Evolutionary conservation across 2,329 filamentous ascomycete species (phyloP), one percentile per base, ranked within the genome.

Genomic region (Aaosphaeria pasadenensis): DNA sequence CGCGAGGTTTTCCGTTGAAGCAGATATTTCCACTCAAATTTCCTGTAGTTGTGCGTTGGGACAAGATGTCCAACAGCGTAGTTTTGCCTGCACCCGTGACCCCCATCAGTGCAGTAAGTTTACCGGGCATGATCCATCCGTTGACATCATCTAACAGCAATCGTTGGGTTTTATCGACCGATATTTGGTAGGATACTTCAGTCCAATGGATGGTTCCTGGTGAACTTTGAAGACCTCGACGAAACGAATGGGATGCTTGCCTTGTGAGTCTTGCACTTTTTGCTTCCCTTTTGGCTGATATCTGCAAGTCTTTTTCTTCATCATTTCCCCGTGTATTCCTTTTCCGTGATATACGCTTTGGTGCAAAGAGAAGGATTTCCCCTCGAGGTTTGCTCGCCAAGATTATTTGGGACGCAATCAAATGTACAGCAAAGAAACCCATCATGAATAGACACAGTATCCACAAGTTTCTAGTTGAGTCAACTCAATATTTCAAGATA

Each of bases 31-130:
- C 90, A 6, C 81, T 83, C 36, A 95, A 87, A 29, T 92, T 84
- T 70, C 90, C 90, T 82, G 90, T 90, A 1, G 87, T 89, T 9
- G 86, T 85, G 65, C 90, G 85, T 49, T 86, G 86, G 30, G 90
- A 90, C 49, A 95, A 33, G 31, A 88, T 87, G 70, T 95, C 88
- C 17, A 95, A 75, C 30, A 95, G 79, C 1, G 89, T 95, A 0
- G 90, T 95, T 70, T 95, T 95, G 49, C 90, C 90, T 7, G 90
- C 90, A 52, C 90, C 89, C 13, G 50, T 49, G 7, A 48, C 53
- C 30, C 53, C 87, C 46, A 39, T 11, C 29, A 44, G 42, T n/a
- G 42, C 9, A 7, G 42, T 44, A n/a, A 35, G 9, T n/a, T 32
- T 44, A 11, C 77, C 78, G 3, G 77, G 77, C 50, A 76, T 78